These are phyloP conservation scores for Cyclocybe aegerita DNA, from an alignment of 768 basidiomycete species.

Conservation along the genomic window DNA sequence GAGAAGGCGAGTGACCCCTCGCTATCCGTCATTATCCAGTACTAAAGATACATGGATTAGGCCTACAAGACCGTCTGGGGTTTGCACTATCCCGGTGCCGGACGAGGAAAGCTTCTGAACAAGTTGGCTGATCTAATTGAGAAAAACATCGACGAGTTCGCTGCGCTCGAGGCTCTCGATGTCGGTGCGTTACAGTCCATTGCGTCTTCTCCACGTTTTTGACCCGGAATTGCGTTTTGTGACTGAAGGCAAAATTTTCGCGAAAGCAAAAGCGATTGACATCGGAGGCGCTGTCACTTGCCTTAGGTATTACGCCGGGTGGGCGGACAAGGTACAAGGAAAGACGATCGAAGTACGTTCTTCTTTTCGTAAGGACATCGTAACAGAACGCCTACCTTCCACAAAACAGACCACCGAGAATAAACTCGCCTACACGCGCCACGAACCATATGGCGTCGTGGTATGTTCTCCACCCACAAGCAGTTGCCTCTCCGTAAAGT, in stretches of 20 bases:
- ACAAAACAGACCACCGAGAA: constrained; percentile 42
- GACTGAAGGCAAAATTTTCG: constrained; percentile 53
- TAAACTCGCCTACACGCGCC: constrained; percentile 67
- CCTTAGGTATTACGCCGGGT: constrained; percentile 81
- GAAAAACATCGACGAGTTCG: constrained; percentile 56
- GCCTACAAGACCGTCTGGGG: constrained; percentile 65
- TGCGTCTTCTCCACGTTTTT: neutral
- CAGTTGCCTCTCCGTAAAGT: neutral
- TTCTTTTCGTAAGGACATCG: neutral
- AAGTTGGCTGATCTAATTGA: constrained; percentile 69
- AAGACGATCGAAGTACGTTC: constrained; percentile 60
- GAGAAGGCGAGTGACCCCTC: constrained; percentile 37
- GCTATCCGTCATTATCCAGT: neutral
- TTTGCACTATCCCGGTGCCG: constrained; percentile 46
- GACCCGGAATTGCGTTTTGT: neutral
- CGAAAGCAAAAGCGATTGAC: constrained; percentile 46
- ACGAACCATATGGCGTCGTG: constrained; percentile 61
- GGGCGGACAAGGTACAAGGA: constrained; percentile 82
- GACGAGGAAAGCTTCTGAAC: constrained; percentile 53
- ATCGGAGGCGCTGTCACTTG: constrained; percentile 42
- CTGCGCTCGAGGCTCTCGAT: constrained; percentile 71
- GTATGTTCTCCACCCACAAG: constrained; percentile 16
- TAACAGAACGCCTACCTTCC: neutral
- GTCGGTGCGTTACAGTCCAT: constrained; percentile 37
- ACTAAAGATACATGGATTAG: neutral